A percentile compares a stretch with the other conserved stretches of the same genome.
Conservation (phyloP, 345 rosid genomes). For the Geranium rotundifolium region DNA sequence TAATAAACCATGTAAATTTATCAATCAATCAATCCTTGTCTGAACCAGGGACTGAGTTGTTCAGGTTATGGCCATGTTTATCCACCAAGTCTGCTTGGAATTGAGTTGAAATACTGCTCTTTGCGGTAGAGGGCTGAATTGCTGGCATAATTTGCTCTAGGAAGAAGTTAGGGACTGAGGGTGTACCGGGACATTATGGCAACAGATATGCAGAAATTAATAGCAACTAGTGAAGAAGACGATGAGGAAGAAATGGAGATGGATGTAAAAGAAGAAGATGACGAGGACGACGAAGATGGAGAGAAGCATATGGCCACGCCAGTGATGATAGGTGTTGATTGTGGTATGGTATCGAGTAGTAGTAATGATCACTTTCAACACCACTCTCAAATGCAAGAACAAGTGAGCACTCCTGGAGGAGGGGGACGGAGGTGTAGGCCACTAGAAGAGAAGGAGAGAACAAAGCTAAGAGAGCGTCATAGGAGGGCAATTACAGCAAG, state of each 20-base stretch:
- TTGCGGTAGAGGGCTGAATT: not conserved
- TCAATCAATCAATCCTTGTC: not conserved
- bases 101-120: not conserved
- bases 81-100: not conserved
- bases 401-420: conserved; percentile 61
- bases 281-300: conserved; percentile 38
- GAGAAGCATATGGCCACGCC: conserved; percentile 36
- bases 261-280: conserved; percentile 90
- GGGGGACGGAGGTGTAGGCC: conserved; percentile 80
- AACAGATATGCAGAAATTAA: conserved; percentile 65
- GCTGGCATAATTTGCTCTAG: not conserved
- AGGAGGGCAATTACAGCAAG: conserved; percentile 96
- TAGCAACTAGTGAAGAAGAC: conserved; percentile 76
- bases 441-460: conserved; percentile 89
- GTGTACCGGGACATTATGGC: conserved; percentile 38
- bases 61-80: not conserved
- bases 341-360: conserved; percentile 28
- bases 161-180: not conserved
- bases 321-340: conserved; percentile 38
- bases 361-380: conserved; percentile 46
- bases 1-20: not conserved
- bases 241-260: conserved; percentile 84
- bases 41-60: not conserved
- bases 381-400: conserved; percentile 63
- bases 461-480: conserved; percentile 93